Conservation (phyloP, 1,139 yeast genomes). For the Martiniozyma asiatica region DNA sequence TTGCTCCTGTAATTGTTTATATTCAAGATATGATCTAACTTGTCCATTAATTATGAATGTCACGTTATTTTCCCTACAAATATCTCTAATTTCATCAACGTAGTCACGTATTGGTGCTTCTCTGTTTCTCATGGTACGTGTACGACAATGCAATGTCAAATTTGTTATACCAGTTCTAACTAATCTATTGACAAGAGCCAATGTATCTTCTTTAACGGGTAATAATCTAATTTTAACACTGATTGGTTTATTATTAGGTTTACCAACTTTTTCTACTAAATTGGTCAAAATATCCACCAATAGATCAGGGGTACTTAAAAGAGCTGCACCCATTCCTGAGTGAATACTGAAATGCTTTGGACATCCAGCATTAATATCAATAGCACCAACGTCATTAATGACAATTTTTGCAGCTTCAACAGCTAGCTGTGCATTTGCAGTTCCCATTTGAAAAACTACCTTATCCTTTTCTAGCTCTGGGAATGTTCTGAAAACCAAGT, state of each 20-base stretch:
- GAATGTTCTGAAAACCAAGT: constrained; percentile 54
- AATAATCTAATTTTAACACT: constrained; percentile 81
- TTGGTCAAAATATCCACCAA: constrained; percentile 54
- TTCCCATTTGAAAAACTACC: constrained; percentile 82
- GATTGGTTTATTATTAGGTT: constrained; percentile 67
- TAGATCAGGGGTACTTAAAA: constrained; percentile 68
- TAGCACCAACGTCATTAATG: constrained; percentile 79
- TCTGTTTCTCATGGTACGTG: constrained; percentile 80
- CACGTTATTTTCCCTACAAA: constrained; percentile 54
- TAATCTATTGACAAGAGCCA: constrained; percentile 46
- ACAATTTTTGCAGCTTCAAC: constrained; percentile 76
- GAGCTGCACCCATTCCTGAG: constrained; percentile 96
- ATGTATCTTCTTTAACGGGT: constrained; percentile 49
- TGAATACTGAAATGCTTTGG: constrained; percentile 79
- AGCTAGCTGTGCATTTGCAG: constrained; percentile 73
- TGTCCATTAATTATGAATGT: constrained; percentile 77
- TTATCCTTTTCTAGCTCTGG: constrained; percentile 49
- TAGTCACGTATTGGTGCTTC: constrained; percentile 66
- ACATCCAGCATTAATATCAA: constrained; percentile 92
- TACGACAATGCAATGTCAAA: constrained; percentile 84
- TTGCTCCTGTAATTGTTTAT: constrained; percentile 34
- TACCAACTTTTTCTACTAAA: constrained; percentile 71
- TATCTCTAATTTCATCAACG: constrained; percentile 46
- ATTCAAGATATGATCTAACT: constrained; percentile 44
- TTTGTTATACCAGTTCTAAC: constrained; percentile 75